Evolutionary conservation across 2,329 filamentous ascomycete genomes (phyloP), one percentile per base, ranked within the genome.

Genomic region (Claviceps digitariae): DNA sequence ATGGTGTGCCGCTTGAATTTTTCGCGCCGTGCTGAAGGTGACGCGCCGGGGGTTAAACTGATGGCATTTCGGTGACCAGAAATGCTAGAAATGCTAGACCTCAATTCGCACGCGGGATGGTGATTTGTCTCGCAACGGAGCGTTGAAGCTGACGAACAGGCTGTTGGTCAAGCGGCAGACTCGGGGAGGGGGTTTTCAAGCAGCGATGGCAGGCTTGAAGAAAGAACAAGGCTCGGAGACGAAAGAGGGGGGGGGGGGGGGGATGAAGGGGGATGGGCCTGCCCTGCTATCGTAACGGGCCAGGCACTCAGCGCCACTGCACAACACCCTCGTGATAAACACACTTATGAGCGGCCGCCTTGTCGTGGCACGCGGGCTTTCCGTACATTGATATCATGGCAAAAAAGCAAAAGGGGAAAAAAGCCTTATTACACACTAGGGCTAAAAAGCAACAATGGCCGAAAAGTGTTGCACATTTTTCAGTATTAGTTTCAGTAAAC

Each of bases 1-100:
- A 34, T 56, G 53, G 60, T 54, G 51, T 54, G 51, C 55, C 53
- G 56, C 57, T 56, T 52, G 54, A 51, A 58, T 60, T 44, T 54
- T 55, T 58, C 52, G 60, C 59, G 54, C 59, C 57, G 60, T 57
- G 57, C 56, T 63, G 58, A 56, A 57, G 50, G 51, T 56, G 56
- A 55, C 57, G 57, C 54, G 49, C 53, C 54, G 54, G 47, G 41
- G 62, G 60, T 66, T 63, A 67, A 55, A 58, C 55, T 40, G 60
- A 55, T 57, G 55, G 58, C 64, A 67, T 67, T 40, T 38, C 47
- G 31, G 34, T 38, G 17, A 38, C 34, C 27, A 29, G 27, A 29
- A 29, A 29, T 29, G 27, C 5, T 12, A 40, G 21, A 49, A 36
- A 38, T 49, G 34, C 2, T 49, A n/a, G 20, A 20, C n/a, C 34